Evolutionary conservation across 495 filamentous ascomycete genomes (phyloP).

Genomic region (Aspergillus sclerotioniger): DNA sequence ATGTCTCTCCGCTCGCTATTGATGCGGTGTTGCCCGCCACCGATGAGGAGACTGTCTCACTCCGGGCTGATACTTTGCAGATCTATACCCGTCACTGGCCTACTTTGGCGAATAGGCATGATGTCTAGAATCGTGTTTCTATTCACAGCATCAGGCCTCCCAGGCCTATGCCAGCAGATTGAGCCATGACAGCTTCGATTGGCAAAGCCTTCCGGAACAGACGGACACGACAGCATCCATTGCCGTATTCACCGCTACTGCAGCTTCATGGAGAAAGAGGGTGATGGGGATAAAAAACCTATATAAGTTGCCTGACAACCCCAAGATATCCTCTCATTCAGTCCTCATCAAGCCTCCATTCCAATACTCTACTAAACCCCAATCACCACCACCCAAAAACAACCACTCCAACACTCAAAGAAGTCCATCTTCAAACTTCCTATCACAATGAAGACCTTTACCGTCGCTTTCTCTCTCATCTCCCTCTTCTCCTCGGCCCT

Average conservation of each 20-base stretch:
- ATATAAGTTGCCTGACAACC: not conserved
- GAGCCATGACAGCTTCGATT: not conserved
- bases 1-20: conserved; percentile 7
- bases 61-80: not conserved
- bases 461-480: conserved; percentile 12
- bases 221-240: not conserved
- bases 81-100: conserved; percentile 3
- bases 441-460: conserved; percentile 18
- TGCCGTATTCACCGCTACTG: not conserved
- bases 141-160: conserved; percentile 6
- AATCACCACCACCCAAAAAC: not conserved
- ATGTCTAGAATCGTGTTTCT: not conserved
- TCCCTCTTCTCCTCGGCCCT: conserved; percentile 10
- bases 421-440: not conserved
- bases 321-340: not conserved
- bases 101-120: not conserved
- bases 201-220: not conserved
- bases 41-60: conserved; percentile 1
- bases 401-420: not conserved
- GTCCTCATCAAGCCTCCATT: not conserved
- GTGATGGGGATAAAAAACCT: not conserved
- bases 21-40: not conserved
- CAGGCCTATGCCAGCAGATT: not conserved
- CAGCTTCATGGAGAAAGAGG: not conserved
- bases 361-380: not conserved